These are phyloP conservation scores for Lathyrus oleraceus DNA, from an alignment of 306 rosid genomes.

Conservation along the genomic window DNA sequence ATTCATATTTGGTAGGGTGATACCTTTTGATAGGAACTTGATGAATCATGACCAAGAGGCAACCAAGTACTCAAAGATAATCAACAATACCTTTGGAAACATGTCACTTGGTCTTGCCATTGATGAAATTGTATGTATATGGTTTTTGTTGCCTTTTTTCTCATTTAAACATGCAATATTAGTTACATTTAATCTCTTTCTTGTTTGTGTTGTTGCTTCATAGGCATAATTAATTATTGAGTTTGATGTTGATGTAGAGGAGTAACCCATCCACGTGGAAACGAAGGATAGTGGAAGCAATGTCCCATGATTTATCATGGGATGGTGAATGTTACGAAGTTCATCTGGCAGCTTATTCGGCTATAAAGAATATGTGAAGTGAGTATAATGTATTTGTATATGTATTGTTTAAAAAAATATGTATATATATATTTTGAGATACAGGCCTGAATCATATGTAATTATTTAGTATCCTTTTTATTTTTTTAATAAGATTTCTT, in stretches of 20 bases:
- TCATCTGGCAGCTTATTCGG: constrained; percentile 66
- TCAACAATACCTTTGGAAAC: constrained; percentile 60
- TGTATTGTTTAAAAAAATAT: background rate
- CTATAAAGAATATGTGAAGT: constrained; percentile 46
- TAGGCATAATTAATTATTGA: background rate
- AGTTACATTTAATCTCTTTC: too few species aligned
- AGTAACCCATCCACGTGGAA: constrained; percentile 63
- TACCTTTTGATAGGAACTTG: constrained; percentile 44
- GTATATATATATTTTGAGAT: constrained; percentile 20
- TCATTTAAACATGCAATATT: background rate
- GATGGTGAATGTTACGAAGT: constrained; percentile 81
- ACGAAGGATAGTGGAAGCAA: constrained; percentile 60
- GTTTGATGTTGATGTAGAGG: constrained; percentile 46
- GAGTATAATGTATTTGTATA: constrained; percentile 1
- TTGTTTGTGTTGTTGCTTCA: background rate
- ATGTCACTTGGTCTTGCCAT: constrained; percentile 63
- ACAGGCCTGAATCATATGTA: background rate
- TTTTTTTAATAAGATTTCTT: too few species aligned
- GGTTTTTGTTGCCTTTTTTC: constrained; percentile 25
- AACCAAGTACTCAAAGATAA: constrained; percentile 55
- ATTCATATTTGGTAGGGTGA: constrained; percentile 22
- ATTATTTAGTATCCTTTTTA: too few species aligned
- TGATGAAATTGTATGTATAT: constrained; percentile 68
- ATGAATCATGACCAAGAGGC: constrained; percentile 50
- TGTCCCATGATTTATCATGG: constrained; percentile 86